Conservation (phyloP, 352 stramenopile genomes). For the Globisporangium viniferum region DNA sequence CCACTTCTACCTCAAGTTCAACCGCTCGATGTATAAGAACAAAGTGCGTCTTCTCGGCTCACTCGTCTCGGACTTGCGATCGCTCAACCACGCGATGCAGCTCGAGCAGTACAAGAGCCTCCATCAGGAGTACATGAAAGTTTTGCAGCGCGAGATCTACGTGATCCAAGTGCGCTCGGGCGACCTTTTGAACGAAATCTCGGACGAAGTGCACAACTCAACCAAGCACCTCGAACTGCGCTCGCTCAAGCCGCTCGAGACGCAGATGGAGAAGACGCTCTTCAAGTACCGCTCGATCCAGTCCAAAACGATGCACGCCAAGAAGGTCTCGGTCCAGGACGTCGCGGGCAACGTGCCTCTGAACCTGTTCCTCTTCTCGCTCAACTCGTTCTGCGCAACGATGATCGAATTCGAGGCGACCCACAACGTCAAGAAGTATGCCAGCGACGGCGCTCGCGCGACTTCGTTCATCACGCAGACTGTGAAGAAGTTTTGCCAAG, state of each 20-base stretch:
- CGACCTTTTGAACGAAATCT: conserved; percentile 71
- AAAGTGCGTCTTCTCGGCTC: conserved; percentile 64
- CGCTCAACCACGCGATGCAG: conserved; percentile 74
- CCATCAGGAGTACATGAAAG: conserved; percentile 75
- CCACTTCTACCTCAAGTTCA: conserved; percentile 66
- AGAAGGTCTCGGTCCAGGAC: conserved; percentile 60
- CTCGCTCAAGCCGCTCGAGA: conserved; percentile 38
- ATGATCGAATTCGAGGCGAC: conserved; percentile 66
- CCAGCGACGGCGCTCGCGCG: conserved; percentile 33
- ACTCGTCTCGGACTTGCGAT: conserved; percentile 59
- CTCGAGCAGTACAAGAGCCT: conserved; percentile 74
- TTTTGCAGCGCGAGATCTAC: conserved; percentile 82
- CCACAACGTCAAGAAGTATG: conserved; percentile 62
- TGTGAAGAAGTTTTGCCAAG: conserved; percentile 32
- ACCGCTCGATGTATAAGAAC: conserved; percentile 61
- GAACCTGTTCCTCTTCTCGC: conserved; percentile 80
- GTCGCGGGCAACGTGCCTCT: conserved; percentile 75
- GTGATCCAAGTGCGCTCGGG: conserved; percentile 64
- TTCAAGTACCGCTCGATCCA: conserved; percentile 59
- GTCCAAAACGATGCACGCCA: conserved; percentile 41
- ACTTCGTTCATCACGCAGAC: conserved; percentile 38
- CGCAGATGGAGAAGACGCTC: conserved; percentile 68
- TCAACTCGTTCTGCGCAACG: conserved; percentile 80
- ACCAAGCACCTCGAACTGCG: conserved; percentile 48
- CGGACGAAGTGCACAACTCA: conserved; percentile 49